These are phyloP conservation scores for Cladosporium sp. DNA, from an alignment of 2,329 filamentous ascomycete species.

Conservation along the genomic window DNA sequence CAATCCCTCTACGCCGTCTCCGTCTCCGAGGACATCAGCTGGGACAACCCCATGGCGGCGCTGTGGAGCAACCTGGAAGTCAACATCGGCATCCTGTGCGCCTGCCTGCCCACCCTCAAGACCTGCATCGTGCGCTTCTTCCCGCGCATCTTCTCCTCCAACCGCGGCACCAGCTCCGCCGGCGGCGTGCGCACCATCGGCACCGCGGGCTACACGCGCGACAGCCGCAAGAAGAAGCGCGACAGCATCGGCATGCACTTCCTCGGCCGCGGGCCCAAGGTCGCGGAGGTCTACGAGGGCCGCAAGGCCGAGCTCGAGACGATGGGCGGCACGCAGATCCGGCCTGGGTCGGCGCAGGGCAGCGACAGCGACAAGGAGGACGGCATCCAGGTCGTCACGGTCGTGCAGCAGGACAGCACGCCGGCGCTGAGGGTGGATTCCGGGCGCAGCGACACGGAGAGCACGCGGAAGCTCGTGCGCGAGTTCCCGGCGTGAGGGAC, in stretches of 20 bases:
- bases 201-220: background rate
- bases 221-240: background rate
- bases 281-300: background rate
- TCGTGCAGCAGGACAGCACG: conserved; percentile 7
- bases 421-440: background rate
- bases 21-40: conserved; percentile 20
- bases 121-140: conserved; percentile 23
- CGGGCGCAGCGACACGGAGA: background rate
- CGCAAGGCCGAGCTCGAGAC: background rate
- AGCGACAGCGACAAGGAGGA: background rate
- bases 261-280: background rate
- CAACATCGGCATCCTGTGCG: conserved; percentile 26
- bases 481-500: background rate
- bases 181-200: conserved; percentile 2
- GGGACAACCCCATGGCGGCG: conserved; percentile 24
- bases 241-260: conserved; percentile 6
- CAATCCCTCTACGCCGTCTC: conserved; percentile 22
- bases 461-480: conserved; percentile 3
- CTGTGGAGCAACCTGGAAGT: conserved; percentile 23
- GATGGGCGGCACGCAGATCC: conserved; percentile 3
- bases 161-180: background rate
- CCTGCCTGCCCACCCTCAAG: conserved; percentile 25
- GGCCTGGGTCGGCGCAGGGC: background rate
- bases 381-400: conserved; percentile 5
- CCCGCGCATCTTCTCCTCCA: conserved; percentile 19